Evolutionary conservation across 2,329 filamentous ascomycete species (phyloP), one percentile per base, ranked within the genome.

Genomic region (Samsoniella hepiali): DNA sequence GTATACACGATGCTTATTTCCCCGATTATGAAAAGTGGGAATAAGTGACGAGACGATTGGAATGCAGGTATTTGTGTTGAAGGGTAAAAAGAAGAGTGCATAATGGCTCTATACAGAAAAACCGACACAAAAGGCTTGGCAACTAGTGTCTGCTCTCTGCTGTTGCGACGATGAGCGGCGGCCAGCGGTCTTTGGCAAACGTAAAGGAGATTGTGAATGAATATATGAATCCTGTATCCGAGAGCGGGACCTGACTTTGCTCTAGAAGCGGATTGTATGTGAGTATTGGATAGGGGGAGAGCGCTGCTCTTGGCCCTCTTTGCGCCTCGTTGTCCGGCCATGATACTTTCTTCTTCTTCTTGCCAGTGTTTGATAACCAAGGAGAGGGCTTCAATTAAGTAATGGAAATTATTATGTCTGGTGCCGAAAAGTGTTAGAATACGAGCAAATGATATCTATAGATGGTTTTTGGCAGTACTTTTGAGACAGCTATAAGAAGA

Each of bases 1-100:
- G 82, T 63, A 85, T 89, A 49, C 84, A 87, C 68, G 72, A 78
- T 54, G 64, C 65, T 5, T 87, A 84, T 68, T 88, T 89, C 67
- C 77, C 82, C 0, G 84, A 88, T 42, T 88, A 88, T 68, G 74
- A 80, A 64, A 69, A 69, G 36, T 77, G 78, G 74, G 62, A 70
- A 13, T 44, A 50, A 54, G 29, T 27, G 2, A 22, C 13, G 22
- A 27, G 11, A 31, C 7, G 22, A 45, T 10, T 17, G n/a, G 31
- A 50, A 32, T 6, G 15, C 47, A 15, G 11, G 27, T 50, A 10
- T 9, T 40, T 4, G 15, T 40, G 2, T 40, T 4, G 34, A 1
- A 9, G 22, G 22, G 22, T 22, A 22, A 22, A 22, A 22, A 1
- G 22, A 22, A 22, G 22, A 22, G 22, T 22, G 1, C 22, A 22